phyloP scores from a whole-genome alignment of 768 basidiomycete genomes.

The Panaeolus papilionaceus region DNA sequence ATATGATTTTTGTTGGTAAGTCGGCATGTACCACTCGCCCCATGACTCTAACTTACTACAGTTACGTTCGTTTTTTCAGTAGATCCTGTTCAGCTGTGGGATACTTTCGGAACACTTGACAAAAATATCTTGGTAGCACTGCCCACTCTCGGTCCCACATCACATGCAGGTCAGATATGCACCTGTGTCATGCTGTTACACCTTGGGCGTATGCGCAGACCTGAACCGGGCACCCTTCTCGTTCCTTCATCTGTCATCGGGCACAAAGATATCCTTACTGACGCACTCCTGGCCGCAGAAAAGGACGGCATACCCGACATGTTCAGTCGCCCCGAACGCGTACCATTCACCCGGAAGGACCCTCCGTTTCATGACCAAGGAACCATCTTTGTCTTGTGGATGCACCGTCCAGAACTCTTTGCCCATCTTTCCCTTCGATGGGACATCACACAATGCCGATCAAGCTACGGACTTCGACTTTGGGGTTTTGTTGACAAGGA shows the following conservation, averaged over 20 bases:
- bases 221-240: background rate
- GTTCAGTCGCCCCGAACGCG: background rate
- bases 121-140: background rate
- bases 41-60: background rate
- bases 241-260: background rate
- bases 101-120: background rate
- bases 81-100: constrained; percentile 1
- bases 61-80: background rate
- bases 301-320: background rate
- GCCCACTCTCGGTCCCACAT: background rate
- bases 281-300: background rate
- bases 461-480: background rate
- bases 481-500: constrained; percentile 3
- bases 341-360: background rate
- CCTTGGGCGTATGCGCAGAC: background rate
- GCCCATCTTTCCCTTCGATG: constrained; percentile 2
- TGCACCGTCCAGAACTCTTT: background rate
- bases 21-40: background rate
- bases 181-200: background rate
- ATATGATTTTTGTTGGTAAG: constrained; percentile 6
- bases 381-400: background rate
- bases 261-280: background rate
- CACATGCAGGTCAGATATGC: background rate
- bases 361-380: background rate
- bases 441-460: constrained; percentile 6